Evolutionary conservation across 768 basidiomycete species (phyloP).

Genomic region (Punctularia strigosozonata): DNA sequence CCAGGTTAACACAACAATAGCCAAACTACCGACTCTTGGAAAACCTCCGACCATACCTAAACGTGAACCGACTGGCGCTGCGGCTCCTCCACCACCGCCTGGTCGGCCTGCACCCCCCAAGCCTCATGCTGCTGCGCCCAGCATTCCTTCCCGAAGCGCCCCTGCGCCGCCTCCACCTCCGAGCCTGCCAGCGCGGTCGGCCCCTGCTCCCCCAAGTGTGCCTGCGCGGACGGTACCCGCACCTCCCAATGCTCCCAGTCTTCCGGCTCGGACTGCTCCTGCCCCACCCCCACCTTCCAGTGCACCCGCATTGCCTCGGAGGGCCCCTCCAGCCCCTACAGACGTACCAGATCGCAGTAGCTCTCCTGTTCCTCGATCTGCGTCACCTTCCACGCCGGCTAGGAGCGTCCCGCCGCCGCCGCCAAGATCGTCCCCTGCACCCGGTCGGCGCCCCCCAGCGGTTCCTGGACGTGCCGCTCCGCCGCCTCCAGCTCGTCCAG

Average conservation of each 20-base stretch:
- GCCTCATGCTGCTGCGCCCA: conserved; percentile 20
- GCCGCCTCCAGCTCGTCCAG: conserved; percentile 22
- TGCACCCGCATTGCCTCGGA: conserved; percentile 21
- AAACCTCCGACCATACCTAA: conserved; percentile 59
- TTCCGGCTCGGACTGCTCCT: conserved; percentile 13
- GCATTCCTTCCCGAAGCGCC: conserved; percentile 10
- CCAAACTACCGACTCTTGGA: conserved; percentile 48
- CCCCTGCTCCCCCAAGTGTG: conserved; percentile 18
- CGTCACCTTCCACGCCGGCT: conserved; percentile 6
- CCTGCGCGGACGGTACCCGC: conserved; percentile 27
- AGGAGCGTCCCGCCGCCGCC: conserved; percentile 14
- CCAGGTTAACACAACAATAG: conserved; percentile 20
- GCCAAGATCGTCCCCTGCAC: conserved; percentile 16
- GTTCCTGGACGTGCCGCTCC: conserved; percentile 24
- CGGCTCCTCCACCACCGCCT: too few species aligned
- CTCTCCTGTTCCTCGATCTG: conserved; percentile 10
- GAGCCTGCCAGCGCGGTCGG: conserved; percentile 13
- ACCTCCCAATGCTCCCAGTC: conserved; percentile 16
- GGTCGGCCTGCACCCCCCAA: conserved; percentile 17
- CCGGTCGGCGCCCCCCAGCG: conserved; percentile 6
- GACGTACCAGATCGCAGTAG: conserved; percentile 7
- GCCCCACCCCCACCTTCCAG: conserved; percentile 11
- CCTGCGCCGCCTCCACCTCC: conserved; percentile 27
- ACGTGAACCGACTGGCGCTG: too few species aligned
- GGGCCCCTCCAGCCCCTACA: conserved; percentile 17